These are phyloP conservation scores for Aspergillus proliferans DNA, from an alignment of 2,329 filamentous ascomycete genomes.

Conservation along the genomic window DNA sequence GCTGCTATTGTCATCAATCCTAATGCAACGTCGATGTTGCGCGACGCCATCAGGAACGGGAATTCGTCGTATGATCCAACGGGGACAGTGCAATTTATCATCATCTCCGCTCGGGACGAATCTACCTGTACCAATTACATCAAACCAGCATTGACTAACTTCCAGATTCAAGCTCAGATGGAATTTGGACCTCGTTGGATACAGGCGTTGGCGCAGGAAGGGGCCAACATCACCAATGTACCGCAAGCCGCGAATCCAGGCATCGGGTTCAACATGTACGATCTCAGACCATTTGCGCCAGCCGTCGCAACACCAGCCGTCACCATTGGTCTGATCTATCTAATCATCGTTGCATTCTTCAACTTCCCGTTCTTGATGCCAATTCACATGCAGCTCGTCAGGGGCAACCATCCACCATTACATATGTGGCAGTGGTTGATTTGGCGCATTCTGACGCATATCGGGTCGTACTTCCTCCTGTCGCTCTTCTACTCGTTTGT, in stretches of 20 bases:
- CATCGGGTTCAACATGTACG: slow-evolving; percentile 51
- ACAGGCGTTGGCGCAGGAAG: slow-evolving; percentile 22
- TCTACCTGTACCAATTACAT: slow-evolving; percentile 51
- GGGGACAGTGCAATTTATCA: slow-evolving; percentile 53
- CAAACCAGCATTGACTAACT: slow-evolving; percentile 43
- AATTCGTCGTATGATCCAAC: slow-evolving; percentile 56
- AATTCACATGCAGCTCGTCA: slow-evolving; percentile 55
- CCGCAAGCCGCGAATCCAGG: slow-evolving; percentile 53
- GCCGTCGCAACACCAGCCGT: slow-evolving; percentile 52
- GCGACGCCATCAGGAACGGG: slow-evolving; percentile 47
- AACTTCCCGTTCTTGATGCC: slow-evolving; percentile 60
- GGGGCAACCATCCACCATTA: slow-evolving; percentile 50
- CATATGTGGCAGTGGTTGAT: slow-evolving; percentile 53
- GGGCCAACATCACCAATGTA: slow-evolving; percentile 39
- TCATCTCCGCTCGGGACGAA: slow-evolving; percentile 52
- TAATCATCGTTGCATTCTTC: slow-evolving; percentile 64
- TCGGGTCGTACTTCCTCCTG: slow-evolving; percentile 55
- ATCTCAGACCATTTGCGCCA: slow-evolving; percentile 56
- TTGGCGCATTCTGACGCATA: slow-evolving; percentile 53
- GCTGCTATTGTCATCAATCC: slow-evolving; percentile 58
- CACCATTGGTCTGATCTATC: slow-evolving; percentile 58
- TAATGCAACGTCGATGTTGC: slow-evolving; percentile 55
- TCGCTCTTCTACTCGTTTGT: slow-evolving; percentile 60
- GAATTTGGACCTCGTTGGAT: slow-evolving; percentile 44
- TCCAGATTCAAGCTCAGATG: slow-evolving; percentile 43